Conservation (phyloP, 2,329 filamentous ascomycete genomes). For the Ascochyta viciae-villosae region DNA sequence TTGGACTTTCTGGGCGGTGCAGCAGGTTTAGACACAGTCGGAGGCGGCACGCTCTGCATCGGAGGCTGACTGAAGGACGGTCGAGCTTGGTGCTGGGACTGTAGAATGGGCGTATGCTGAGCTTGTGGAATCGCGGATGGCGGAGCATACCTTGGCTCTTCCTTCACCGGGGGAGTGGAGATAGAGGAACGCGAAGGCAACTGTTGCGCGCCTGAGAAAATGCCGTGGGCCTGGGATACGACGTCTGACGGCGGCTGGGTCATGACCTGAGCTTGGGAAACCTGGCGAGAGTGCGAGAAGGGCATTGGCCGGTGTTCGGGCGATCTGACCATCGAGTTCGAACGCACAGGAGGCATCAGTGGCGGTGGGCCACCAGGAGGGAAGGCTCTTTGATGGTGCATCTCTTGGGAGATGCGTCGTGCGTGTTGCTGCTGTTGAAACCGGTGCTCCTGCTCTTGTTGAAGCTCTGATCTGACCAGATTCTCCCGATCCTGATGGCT, state of each 20-base stretch:
- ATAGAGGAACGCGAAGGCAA: slow-evolving; percentile 33
- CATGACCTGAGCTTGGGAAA: slow-evolving; percentile 34
- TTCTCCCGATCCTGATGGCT: slow-evolving; percentile 40
- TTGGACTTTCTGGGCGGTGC: slow-evolving; percentile 48
- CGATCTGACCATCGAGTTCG: slow-evolving; percentile 34
- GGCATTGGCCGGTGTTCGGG: slow-evolving; percentile 42
- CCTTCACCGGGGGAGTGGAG: slow-evolving; percentile 44
- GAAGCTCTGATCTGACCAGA: slow-evolving; percentile 31
- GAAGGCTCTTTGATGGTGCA: slow-evolving; percentile 36
- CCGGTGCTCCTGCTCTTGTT: slow-evolving; percentile 44
- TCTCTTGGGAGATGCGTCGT: slow-evolving; percentile 43
- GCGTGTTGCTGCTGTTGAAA: slow-evolving; percentile 38
- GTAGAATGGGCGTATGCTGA: slow-evolving; percentile 29
- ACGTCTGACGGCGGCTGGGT: slow-evolving; percentile 31
- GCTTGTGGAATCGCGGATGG: slow-evolving; percentile 26
- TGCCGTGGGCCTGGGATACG: slow-evolving; percentile 27
- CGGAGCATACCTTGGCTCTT: slow-evolving; percentile 41
- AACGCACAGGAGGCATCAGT: slow-evolving; percentile 36
- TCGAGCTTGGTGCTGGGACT: slow-evolving; percentile 31
- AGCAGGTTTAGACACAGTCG: slow-evolving; percentile 35
- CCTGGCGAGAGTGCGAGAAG: slow-evolving; percentile 38
- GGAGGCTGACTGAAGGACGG: slow-evolving; percentile 30
- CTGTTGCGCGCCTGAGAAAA: slow-evolving; percentile 29
- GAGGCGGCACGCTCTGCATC: slow-evolving; percentile 25
- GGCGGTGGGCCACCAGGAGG: slow-evolving; percentile 26